phyloP scores from a whole-genome alignment of 2,329 filamentous ascomycete species.

The Stylonectria norvegica region DNA sequence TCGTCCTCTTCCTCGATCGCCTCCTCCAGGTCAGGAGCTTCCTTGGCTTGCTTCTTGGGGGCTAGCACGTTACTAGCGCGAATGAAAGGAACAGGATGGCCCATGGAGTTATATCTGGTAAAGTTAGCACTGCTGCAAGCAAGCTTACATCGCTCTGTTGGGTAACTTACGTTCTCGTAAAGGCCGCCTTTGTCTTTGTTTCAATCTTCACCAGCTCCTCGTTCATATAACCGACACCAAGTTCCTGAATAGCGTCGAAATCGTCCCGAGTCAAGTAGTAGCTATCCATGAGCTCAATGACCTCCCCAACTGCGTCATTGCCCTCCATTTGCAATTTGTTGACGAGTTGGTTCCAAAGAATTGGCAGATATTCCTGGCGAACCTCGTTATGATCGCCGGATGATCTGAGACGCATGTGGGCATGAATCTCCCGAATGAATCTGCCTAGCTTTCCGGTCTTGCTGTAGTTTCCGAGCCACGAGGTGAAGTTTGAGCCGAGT shows the following conservation, averaged over 20 bases:
- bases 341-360: constrained; percentile 79
- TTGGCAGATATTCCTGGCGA: constrained; percentile 87
- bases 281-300: constrained; percentile 95
- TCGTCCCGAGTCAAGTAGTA: constrained; percentile 95
- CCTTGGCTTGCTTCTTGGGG: constrained; percentile 67
- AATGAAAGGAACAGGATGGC: constrained; percentile 92
- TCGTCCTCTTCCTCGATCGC: constrained; percentile 90
- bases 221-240: constrained; percentile 82
- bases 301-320: constrained; percentile 73
- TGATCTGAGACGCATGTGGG: constrained; percentile 88
- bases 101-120: constrained; percentile 74
- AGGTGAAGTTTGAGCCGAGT: constrained; percentile 72
- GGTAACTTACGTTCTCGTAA: constrained; percentile 75
- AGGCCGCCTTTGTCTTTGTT: constrained; percentile 79
- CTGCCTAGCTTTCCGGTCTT: constrained; percentile 75
- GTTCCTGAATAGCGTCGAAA: constrained; percentile 86
- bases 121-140: constrained; percentile 12
- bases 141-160: constrained; percentile 58
- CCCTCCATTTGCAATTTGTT: constrained; percentile 72
- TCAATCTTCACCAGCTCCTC: constrained; percentile 75
- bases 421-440: constrained; percentile 88
- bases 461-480: constrained; percentile 94
- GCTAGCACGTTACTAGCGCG: constrained; percentile 77
- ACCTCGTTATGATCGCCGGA: constrained; percentile 92
- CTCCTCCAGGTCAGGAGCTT: constrained; percentile 91